Evolutionary conservation across 176 grass and related monocot genomes (phyloP), one percentile per base, ranked within the genome.

Genomic region (Eleusine coracana): DNA sequence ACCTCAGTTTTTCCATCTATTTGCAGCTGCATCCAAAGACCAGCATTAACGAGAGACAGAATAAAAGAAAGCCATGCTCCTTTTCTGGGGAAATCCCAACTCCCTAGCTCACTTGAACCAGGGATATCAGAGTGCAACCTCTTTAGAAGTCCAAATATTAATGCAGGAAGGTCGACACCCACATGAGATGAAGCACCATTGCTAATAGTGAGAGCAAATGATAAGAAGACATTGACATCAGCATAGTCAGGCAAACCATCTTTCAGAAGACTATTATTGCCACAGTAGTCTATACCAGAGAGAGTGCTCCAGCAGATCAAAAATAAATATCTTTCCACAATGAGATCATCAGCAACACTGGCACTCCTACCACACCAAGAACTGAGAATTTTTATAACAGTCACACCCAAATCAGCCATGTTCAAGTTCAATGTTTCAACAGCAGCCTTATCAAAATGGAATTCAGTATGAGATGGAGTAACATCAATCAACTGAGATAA

Each of bases 281-380:
- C 74, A 73, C 56, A 55, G 68, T 77, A 84, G 70, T 41, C 80
- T 45, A 89, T 79, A 85, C 79, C 69, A 80, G 90, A 90, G 20
- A 98, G 67, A 65, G 80, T 91, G 78, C 80, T 88, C 92, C 90
- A 98, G 79, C 91, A 93, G 39, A 95, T 86, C 28, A 92, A 87
- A 76, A 91, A 98, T 68, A 95, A 46, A 51, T 98, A 95, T 79
- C 92, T 93, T 89, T 98, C 96, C 16, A 95, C 87, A 27, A 98
- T 88, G 68, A 98, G 91, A 84, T 95, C 86, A 52, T 93, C 91
- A 28, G 77, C 85, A 46, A 90, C 67, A 89, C 90, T 80, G 16
- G 87, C 85, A 13, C 67, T 88, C 87, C 80, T 91, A 71, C 87
- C 92, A 61, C 69, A 90, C 96, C 96, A 98, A 71, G 86, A 90